phyloP scores from a whole-genome alignment of 2,329 filamentous ascomycete species.

The Penicillium hesseltinei region DNA sequence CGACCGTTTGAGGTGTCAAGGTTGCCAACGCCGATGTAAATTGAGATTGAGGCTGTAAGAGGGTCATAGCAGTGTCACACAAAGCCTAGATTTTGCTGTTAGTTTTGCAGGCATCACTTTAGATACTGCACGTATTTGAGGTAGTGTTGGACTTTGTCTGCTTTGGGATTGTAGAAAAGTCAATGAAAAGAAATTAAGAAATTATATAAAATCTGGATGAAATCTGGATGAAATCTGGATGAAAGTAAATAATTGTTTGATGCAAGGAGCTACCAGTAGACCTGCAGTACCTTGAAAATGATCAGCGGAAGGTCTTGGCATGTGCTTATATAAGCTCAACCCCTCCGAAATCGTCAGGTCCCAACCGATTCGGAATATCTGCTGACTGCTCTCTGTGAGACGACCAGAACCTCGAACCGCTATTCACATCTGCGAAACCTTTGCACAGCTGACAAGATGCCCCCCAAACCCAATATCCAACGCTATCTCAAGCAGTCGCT shows the following conservation, averaged over 20 bases:
- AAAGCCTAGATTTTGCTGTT: not conserved
- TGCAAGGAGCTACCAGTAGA: not conserved
- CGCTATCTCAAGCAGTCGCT: conserved; percentile 38
- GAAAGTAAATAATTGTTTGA: not conserved
- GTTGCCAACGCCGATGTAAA: not conserved
- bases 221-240: not conserved
- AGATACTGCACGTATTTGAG: not conserved
- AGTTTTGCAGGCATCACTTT: not conserved
- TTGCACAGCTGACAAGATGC: not conserved
- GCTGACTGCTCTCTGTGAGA: not conserved
- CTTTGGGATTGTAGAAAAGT: not conserved
- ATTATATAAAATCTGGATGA: not conserved
- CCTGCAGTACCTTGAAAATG: not conserved
- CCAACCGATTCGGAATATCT: not conserved
- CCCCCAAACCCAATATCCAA: not conserved
- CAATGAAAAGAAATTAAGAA: not conserved
- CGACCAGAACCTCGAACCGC: not conserved
- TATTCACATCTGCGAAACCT: not conserved
- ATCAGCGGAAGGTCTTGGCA: not conserved
- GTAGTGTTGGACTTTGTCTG: not conserved
- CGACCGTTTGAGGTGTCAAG: not conserved
- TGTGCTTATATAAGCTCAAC: not conserved
- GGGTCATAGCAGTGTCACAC: too few species aligned
- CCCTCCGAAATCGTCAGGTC: not conserved
- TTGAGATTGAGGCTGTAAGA: not conserved